Conservation (phyloP, 2,329 filamentous ascomycete genomes). For the Paraphoma chrysanthemicola region DNA sequence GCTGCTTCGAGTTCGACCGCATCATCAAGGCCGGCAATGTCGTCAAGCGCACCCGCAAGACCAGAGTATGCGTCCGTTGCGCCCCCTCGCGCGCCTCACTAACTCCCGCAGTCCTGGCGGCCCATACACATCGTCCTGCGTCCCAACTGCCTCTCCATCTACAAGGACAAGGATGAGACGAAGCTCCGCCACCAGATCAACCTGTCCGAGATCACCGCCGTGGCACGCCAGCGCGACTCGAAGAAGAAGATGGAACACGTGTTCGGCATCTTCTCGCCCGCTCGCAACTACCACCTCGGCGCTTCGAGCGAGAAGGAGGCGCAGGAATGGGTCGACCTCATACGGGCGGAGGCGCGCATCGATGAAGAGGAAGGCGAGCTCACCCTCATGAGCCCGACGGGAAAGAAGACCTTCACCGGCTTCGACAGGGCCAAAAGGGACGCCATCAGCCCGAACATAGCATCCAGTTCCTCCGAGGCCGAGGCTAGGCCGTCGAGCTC, state of each 20-base stretch:
- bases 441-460: conserved; percentile 22
- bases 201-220: conserved; percentile 88
- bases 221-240: conserved; percentile 85
- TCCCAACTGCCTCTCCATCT: conserved; percentile 88
- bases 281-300: conserved; percentile 90
- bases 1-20: conserved; percentile 94
- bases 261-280: conserved; percentile 90
- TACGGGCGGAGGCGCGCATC: conserved; percentile 79
- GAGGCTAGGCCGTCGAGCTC: conserved; percentile 44
- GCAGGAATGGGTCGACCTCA: conserved; percentile 83
- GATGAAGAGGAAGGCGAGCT: conserved; percentile 90
- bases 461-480: conserved; percentile 56
- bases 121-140: conserved; percentile 86
- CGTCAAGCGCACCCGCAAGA: conserved; percentile 89
- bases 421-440: conserved; percentile 44
- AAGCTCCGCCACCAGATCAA: conserved; percentile 88
- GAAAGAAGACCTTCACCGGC: conserved; percentile 55
- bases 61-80: conserved; percentile 66
- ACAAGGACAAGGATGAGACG: conserved; percentile 89
- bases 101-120: conserved; percentile 77
- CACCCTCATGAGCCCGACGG: conserved; percentile 72
- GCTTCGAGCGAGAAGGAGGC: conserved; percentile 76
- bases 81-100: conserved; percentile 7
- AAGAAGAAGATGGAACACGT: conserved; percentile 87
- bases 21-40: conserved; percentile 89